A percentile compares a stretch with the other conserved stretches of the same genome.
Evolutionary conservation across 148 eudicot genomes (phyloP).

Genomic region (Polygonum maritimum): DNA sequence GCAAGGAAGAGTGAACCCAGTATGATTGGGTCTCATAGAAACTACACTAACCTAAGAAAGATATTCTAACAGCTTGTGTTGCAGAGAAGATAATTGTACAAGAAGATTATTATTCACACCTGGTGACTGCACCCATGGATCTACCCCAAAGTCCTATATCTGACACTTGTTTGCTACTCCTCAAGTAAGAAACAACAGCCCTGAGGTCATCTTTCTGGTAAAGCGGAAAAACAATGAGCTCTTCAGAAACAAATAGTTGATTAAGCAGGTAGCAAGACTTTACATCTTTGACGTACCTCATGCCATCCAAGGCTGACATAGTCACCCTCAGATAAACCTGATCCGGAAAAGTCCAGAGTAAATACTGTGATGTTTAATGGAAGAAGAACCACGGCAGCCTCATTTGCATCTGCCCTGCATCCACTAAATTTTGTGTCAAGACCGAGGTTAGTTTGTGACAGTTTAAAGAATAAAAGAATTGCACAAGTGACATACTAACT

Average conservation of each 20-base stretch:
- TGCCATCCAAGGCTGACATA: constrained; percentile 98
- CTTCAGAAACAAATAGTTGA: background rate
- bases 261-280: background rate
- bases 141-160: constrained; percentile 89
- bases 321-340: constrained; percentile 82
- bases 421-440: constrained; percentile 44
- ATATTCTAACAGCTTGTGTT: background rate
- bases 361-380: constrained; percentile 79
- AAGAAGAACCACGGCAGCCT: constrained; percentile 84
- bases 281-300: constrained; percentile 35
- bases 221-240: background rate
- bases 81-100: constrained; percentile 1
- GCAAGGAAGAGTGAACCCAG: background rate
- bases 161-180: constrained; percentile 47
- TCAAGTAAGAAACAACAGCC: constrained; percentile 64
- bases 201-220: constrained; percentile 85
- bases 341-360: constrained; percentile 88
- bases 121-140: constrained; percentile 95
- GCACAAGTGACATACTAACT: background rate
- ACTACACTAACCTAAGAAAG: background rate
- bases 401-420: constrained; percentile 89
- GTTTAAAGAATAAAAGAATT: background rate
- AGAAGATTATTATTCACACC: constrained; percentile 32
- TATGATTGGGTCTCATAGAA: background rate
- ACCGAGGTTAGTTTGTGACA: background rate